Evolutionary conservation across 805 yeast species (phyloP), one percentile per base, ranked within the genome.

Genomic region (Vanderwaltozyma polyspora): DNA sequence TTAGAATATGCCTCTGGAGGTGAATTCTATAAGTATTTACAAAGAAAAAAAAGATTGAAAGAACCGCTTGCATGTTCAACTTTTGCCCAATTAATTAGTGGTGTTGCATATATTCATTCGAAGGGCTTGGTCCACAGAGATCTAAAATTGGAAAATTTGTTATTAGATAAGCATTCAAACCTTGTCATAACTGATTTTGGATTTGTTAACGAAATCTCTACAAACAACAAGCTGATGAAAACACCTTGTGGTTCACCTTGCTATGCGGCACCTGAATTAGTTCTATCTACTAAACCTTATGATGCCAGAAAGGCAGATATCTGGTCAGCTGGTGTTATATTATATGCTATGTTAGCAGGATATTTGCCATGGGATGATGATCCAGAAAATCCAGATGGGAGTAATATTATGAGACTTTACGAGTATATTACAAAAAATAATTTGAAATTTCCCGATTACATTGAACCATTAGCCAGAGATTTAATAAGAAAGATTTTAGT

Each of bases 241-340:
- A 91, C 98, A 1, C 75, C 87, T 30, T 89, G 98, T 58, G 98
- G 98, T 1, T 84, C 95, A 5, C 98, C 98, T 1, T 89, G 98
- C 57, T 89, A 89, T 59, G 98, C 98, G 0, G 98, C 98, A 2
- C 98, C 98, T 1, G 98, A 91, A 54, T 64, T 91, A 37, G 98
- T 91, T 3, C 77, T 84, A 21, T 78, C 87, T n/a, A 82, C 76
- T 43, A 70, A 77, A 35, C 86, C 93, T n/a, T 91, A 91, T 57
- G 86, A 84, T 47, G 96, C 95, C 13, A 72, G 86, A 42, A 87
- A 86, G 58, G 96, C 84, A 19, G 98, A 91, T 60, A 79, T 89
- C 27, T 91, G 98, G 98, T 84, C 95, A 1, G 75, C 94, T 48
- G 98, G 98, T 37, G 86, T 91, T 15, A 91, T 91, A 35, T 62